Percentiles rank a stretch among this genome's conserved stretches.
These are phyloP conservation scores for Candida vaughaniae DNA, from an alignment of 805 yeast genomes.

Conservation along the genomic window DNA sequence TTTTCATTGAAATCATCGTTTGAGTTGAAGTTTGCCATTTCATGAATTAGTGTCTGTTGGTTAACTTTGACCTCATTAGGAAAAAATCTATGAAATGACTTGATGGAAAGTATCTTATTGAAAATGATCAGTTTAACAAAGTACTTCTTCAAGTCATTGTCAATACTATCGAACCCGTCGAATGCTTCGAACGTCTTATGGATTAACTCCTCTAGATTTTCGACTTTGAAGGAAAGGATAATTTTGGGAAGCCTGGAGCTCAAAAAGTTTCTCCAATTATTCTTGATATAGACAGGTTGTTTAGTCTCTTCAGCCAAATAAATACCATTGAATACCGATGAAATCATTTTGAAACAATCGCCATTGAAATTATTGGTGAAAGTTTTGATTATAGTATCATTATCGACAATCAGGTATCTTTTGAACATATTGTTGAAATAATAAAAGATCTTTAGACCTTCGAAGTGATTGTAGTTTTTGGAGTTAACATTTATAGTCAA, in stretches of 20 bases:
- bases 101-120: constrained; percentile 24
- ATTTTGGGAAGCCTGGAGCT: constrained; percentile 27
- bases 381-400: constrained; percentile 7
- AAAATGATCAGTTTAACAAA: constrained; percentile 32
- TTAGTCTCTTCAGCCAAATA: constrained; percentile 11
- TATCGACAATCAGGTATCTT: constrained; percentile 8
- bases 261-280: constrained; percentile 37
- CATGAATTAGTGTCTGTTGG: constrained; percentile 25
- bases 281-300: constrained; percentile 23
- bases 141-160: constrained; percentile 18
- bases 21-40: constrained; percentile 22
- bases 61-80: constrained; percentile 26
- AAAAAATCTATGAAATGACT: constrained; percentile 24
- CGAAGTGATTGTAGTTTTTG: constrained; percentile 12
- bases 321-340: constrained; percentile 11
- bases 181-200: constrained; percentile 8
- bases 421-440: constrained; percentile 13
- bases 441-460: constrained; percentile 13
- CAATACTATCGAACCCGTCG: constrained; percentile 1
- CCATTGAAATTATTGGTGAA: constrained; percentile 10
- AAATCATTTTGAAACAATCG: constrained; percentile 11
- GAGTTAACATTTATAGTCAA: constrained; percentile 11
- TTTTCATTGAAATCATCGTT: constrained; percentile 21
- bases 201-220: constrained; percentile 14
- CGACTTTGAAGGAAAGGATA: constrained; percentile 18